Base-by-base conservation (phyloP, 140 eudicot species). In the Ambrosia hybrid region DNA sequence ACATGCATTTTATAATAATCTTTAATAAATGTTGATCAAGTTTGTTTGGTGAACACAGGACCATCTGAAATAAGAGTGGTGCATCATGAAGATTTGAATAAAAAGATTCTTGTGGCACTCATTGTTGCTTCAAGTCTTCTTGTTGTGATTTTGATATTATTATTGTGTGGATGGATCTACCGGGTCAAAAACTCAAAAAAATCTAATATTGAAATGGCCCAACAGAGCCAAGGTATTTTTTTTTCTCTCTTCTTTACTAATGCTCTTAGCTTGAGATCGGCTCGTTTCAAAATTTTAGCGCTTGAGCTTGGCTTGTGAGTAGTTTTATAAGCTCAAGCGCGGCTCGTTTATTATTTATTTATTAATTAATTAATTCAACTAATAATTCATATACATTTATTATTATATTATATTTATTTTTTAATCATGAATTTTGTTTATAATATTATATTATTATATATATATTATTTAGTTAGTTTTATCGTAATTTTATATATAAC, bases 21-120 rank as follows among this genome's bases (percentile, higher is more conserved):
- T 65, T 51, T 67, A 30, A 58, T 4, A 17, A 63, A 59, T 52
- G 21, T 78, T 17, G 2, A 36, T 73, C 70, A 21, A 16, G 56
- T 64, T 57, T n/a, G 39, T 43, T 64, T 72, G 17, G 9, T 45
- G 43, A 36, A 51, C 33, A 41, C 80, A 86, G 94, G 88, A 65
- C 80, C 58, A 63, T 57, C 85, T 65, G 87, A 73, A 69, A 77
- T 73, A 7, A 79, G 72, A 46, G 85, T 82, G 69, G 84, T 77
- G 49, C 91, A 94, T 30, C 97, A 84, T 87, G 82, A 79, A 33
- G 94, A 84, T 69, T 70, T 85, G 78, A 90, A 90, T 84, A 90
- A 76, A 79, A 90, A 69, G 81, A 84, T 88, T 65, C 85, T 94
- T 43, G 74, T 88, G 63, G 92, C 97, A 52, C 94, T 90, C 70